Base-by-base conservation (phyloP, 2,329 filamentous ascomycete species). In the Trichoderma aggressivum region DNA sequence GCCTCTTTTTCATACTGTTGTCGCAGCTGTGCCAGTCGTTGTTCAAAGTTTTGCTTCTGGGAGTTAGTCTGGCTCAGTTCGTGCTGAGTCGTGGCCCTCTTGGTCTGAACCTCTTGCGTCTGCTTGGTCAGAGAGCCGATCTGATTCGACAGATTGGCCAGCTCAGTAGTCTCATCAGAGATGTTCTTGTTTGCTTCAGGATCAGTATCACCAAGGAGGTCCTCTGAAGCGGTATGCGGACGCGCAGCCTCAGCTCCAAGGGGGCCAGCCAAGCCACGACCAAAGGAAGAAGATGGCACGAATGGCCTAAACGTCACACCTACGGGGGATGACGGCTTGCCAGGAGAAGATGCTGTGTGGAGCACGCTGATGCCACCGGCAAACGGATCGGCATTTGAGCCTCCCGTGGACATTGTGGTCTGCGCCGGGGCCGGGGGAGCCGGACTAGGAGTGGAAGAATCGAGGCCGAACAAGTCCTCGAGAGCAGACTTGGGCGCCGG, bases 91-190 rank as follows among this genome's bases (percentile, higher is more conserved):
- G 89, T 88, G 6, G 85, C 88, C 74, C 94, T 91, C 82, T 97
- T 95, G 39, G 87, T 89, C 79, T 97, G 94, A 2, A 97, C 92
- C 75, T 95, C 94, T 79, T 97, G 94, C 90, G 97, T 97, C 82
- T 99, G 94, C 78, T 91, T 97, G 0, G 94, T 92, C 70, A 99
- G 83, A 3, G 92, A 95, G 36, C 94, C 91, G 74, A 99, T 94
- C 80, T 98, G 96, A 80, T 97, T 98, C 1, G 95, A 98, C 75
- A 99, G 86, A 79, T 99, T 98, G 65, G 94, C 96, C 71, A 99
- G 86, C 80, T 99, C 96, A 0, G 92, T 91, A 3, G 94, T 96
- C 78, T 99, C 96, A 74, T 90, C 91, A 0, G 92, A 96, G 30
- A 98, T 85, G 79, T 92, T 97, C 80, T 92, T 96, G 82, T 91